These are phyloP conservation scores for Funneliformis geosporum DNA, from an alignment of 192 early-diverging fungal genomes.

Conservation along the genomic window DNA sequence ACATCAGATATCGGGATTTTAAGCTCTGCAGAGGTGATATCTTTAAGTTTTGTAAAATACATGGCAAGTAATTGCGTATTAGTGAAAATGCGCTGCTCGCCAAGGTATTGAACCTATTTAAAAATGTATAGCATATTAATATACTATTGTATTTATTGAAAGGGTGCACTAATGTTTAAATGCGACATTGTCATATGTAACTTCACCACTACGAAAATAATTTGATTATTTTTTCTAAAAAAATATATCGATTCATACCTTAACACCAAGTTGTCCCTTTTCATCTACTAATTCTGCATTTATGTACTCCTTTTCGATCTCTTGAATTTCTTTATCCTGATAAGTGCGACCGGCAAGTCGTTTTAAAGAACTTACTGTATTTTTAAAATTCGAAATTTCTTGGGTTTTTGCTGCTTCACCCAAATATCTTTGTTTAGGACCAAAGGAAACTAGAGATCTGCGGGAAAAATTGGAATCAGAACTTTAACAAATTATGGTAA, in stretches of 20 bases:
- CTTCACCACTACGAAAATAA: not conserved
- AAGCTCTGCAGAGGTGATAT: constrained; percentile 82
- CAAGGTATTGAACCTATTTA: constrained; percentile 74
- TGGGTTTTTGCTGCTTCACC: constrained; percentile 94
- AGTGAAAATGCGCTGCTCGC: constrained; percentile 76
- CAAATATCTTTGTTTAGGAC: constrained; percentile 91
- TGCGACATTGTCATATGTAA: too few species aligned
- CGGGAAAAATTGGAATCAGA: not conserved
- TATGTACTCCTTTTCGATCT: constrained; percentile 81
- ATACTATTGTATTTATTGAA: not conserved
- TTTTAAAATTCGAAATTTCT: constrained; percentile 97
- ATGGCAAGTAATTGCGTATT: constrained; percentile 89
- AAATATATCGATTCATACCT: constrained; percentile 41
- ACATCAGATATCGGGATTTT: constrained; percentile 85
- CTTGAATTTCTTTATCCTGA: constrained; percentile 80
- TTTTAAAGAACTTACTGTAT: constrained; percentile 89
- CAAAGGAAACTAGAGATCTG: constrained; percentile 91
- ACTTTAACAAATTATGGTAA: not conserved
- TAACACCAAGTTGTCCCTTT: constrained; percentile 82
- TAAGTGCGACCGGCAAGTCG: constrained; percentile 87
- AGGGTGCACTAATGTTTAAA: not conserved
- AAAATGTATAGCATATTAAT: constrained; percentile 23
- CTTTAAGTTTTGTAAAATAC: constrained; percentile 93
- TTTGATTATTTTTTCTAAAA: not conserved
- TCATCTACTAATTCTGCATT: constrained; percentile 80